Base-by-base conservation (phyloP, 108 stramenopile genomes). In the Hondaea fermentalgiana region DNA sequence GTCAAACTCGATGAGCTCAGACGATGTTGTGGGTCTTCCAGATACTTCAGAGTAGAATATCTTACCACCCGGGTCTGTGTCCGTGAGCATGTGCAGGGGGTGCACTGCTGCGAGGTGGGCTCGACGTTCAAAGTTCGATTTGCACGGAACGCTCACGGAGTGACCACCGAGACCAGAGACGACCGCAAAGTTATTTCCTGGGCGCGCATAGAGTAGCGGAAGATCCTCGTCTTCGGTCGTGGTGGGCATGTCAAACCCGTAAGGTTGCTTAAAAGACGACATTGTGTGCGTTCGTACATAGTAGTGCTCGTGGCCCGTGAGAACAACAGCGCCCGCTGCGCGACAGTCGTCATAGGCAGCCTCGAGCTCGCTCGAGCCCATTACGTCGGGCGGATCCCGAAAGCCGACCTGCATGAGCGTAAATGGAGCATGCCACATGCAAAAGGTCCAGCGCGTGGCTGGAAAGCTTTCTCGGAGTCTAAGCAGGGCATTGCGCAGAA, bases 291-390 rank as follows among this genome's bases (percentile, higher is more conserved):
- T 53, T 12, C 76, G 76, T 28, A 83, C 10, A 4, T 83, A 83
- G 51, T 83, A 83, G 76, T 83, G 76, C 76, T 83, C 76, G 49
- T 83, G 76, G 25, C 76, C 76, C 1, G 76, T 28, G 12, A 83
- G 25, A 55, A 83, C 51, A 23, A 83, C n/a, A 6, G 76, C 76
- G 23, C 76, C 76, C 6, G 45, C 49, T 0, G 19, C 28, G 28
- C 76, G 76, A 45, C 76, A 83, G n/a, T 53, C 45, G 5, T 83
- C 76, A 23, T 83, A 83, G 43, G 76, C 45, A 25, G n/a, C 28
- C 28, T 83, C 49, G 5, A 83, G 51, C 45, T 53, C n/a, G 19
- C 6, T 12, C 12, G 45, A 53, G 2, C 6, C 25, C 76, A 53
- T 83, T 12, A 83, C 23, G 44, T 14, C 17, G 51, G 76, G 76